Evolutionary conservation across 257 asterid species (phyloP), one percentile per base, ranked within the genome.

Genomic region (Oldenlandia corymbosa): DNA sequence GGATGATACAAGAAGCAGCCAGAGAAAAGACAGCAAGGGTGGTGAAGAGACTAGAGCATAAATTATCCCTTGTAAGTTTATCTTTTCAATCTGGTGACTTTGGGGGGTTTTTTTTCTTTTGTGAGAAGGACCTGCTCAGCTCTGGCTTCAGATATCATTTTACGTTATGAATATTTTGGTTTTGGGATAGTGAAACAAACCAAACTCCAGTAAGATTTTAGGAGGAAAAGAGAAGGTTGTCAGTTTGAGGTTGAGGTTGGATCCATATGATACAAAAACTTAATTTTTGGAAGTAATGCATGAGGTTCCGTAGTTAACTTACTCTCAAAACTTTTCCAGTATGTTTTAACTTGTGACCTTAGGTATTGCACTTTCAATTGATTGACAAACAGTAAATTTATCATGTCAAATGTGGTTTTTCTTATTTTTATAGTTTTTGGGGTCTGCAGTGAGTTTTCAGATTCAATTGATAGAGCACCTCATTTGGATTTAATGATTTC

Each of bases 11-110:
- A 65, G 96, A 83, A 74, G 97, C 91, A 74, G 76, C 87, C 59
- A 75, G 80, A 80, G 89, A 85, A 73, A 81, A 77, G 64, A 85
- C 72, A 39, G 81, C 72, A 56, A 84, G 76, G 84, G 89, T 85
- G 68, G 80, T 92, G 80, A 84, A 72, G 74, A 86, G 88, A 60
- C 82, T 89, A 68, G 96, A 89, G 80, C 99, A 84, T 79, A 92
- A 92, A 81, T 60, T 84, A 56, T 83, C 82, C 76, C 73, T 84
- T 75, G 99, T 92, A 81, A 87, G 99, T 81, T 67, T 66, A 51
- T 23, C 61, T 54, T 71, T 53, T 52, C 60, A 30, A 70, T 41
- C 66, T 58, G 59, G 54, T 24, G 8, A 23, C n/a, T n/a, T n/a
- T n/a, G n/a, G n/a, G n/a, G 8, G 3, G 26, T 56, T 10, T 30